These are phyloP conservation scores for Beauveria caledonica DNA, from an alignment of 2,329 filamentous ascomycete species.

Conservation along the genomic window DNA sequence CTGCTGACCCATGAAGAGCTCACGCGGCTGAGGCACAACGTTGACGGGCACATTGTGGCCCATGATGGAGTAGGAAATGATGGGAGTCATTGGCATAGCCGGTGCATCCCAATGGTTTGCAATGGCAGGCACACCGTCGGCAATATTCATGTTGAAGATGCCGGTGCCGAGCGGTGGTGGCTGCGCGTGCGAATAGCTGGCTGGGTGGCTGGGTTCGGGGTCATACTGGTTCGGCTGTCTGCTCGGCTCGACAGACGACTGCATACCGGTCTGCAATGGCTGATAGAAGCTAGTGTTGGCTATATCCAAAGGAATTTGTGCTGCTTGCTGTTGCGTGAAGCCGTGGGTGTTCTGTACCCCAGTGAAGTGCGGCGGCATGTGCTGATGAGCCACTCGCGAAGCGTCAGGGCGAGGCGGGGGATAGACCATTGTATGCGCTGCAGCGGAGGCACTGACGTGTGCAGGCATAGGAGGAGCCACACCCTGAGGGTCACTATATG, in stretches of 20 bases:
- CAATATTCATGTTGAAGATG: slow-evolving; percentile 5
- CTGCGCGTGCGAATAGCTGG: neutral
- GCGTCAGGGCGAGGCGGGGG: neutral
- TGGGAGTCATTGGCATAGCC: neutral
- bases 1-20: slow-evolving; percentile 1
- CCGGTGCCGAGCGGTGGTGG: slow-evolving; percentile 2
- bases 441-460: neutral
- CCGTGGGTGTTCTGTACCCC: neutral
- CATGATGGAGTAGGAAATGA: slow-evolving; percentile 10
- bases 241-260: neutral
- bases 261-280: neutral
- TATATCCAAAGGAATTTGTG: neutral
- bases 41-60: slow-evolving; percentile 8
- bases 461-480: neutral
- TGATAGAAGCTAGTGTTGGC: neutral
- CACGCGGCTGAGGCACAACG: neutral
- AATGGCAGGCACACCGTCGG: slow-evolving; percentile 7
- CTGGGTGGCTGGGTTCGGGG: neutral
- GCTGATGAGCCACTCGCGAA: neutral
- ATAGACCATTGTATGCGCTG: neutral
- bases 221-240: neutral
- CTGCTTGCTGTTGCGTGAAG: neutral
- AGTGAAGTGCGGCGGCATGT: neutral
- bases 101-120: slow-evolving; percentile 6
- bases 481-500: neutral